phyloP scores from a whole-genome alignment of 805 yeast species.

The Candida sakaeoensis region DNA sequence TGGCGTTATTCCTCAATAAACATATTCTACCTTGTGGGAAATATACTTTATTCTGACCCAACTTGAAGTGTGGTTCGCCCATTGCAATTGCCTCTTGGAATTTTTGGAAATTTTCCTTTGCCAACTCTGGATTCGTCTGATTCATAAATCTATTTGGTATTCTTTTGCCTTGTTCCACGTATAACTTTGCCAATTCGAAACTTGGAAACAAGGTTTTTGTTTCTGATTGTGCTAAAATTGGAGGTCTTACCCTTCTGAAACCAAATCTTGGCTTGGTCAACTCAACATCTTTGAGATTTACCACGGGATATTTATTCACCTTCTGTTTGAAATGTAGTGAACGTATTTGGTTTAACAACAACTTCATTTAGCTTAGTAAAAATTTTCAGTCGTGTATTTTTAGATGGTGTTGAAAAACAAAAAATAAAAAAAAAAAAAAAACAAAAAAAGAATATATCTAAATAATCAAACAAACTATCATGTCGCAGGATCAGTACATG shows the following conservation, averaged over 20 bases:
- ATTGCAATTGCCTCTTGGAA: conserved; percentile 50
- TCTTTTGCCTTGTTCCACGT: conserved; percentile 36
- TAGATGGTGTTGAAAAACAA: conserved; percentile 1
- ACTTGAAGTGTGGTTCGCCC: conserved; percentile 67
- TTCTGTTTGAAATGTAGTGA: conserved; percentile 28
- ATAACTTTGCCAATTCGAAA: conserved; percentile 29
- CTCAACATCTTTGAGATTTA: conserved; percentile 35
- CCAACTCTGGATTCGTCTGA: conserved; percentile 28
- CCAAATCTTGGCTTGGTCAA: conserved; percentile 37
- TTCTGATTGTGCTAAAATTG: conserved; percentile 32
- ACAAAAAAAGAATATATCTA: background rate
- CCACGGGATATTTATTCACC: conserved; percentile 35
- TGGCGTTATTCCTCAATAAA: conserved; percentile 87
- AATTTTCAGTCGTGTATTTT: conserved; percentile 4
- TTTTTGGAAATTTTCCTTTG: conserved; percentile 35
- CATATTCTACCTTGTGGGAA: conserved; percentile 85
- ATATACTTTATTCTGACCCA: conserved; percentile 73
- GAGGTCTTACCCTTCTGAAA: conserved; percentile 35
- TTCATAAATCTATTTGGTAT: conserved; percentile 38
- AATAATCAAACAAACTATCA: background rate
- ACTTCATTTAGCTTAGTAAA: background rate
- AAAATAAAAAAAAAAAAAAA: conserved; percentile 5
- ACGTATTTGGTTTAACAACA: conserved; percentile 12
- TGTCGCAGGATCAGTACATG: conserved; percentile 16
- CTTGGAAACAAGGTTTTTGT: conserved; percentile 40